Evolutionary conservation across 2,329 filamentous ascomycete species (phyloP), one percentile per base, ranked within the genome.

Genomic region (Bertia moriformis): DNA sequence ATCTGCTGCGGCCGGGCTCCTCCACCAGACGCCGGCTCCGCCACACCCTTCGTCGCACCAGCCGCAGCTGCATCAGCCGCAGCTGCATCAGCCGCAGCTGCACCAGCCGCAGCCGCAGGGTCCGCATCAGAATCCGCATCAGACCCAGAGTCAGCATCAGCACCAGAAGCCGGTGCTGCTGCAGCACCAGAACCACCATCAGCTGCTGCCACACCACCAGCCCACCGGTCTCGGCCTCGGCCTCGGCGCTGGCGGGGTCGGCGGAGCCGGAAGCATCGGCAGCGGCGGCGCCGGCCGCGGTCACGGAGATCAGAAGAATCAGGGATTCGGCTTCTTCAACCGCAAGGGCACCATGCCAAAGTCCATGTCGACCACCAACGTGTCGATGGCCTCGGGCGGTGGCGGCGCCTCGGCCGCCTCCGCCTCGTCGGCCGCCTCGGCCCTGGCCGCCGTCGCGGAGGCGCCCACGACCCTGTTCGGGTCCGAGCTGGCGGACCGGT

Each of bases 401-500:
- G n/a, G n/a, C n/a, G n/a, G n/a, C n/a, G n/a, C n/a, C n/a, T n/a
- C n/a, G n/a, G n/a, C n/a, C n/a, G n/a, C n/a, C n/a, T n/a, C n/a
- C 17, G 63, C 65, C 38, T 62, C 61, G 44, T 63, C 7, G 43
- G 56, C 45, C 40, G 61, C 58, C 44, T 56, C 57, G 41, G 48
- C 48, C n/a, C 42, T 14, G 41, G 54, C 18, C 13, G 46, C 55
- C 18, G 47, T 58, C 4, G 60, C 65, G 2, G 74, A 79, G 46
- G 63, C 69, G 3, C 65, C 75, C 1, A 66, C 65, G 3, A 66
- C 63, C 0, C 71, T 96, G 3, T 96, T 96, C 51, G 91, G 91
- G 15, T 91, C 87, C 2, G 91, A 98, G 39, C 69, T 98, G 24
- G 70, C 79, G 35, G 82, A 87, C 50, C 78, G 91, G 45, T 81